Evolutionary conservation across 345 rosid species (phyloP), one percentile per base, ranked within the genome.

Genomic region (Hibiscus mutabilis): DNA sequence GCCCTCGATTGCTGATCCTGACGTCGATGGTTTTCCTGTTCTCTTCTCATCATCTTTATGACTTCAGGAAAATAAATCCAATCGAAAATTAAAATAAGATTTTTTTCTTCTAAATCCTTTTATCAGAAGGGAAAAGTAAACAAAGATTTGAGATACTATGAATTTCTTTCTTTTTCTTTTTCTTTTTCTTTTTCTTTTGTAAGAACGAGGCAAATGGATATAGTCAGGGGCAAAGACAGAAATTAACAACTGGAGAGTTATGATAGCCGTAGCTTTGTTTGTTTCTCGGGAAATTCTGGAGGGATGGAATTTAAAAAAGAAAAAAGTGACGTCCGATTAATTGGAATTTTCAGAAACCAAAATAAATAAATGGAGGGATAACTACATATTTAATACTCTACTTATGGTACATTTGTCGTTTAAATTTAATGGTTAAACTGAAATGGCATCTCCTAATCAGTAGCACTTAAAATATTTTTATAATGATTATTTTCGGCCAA

Each of bases 1-100:
- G 71, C 79, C 76, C 85, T 82, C 1, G 97, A 84, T 22, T 80
- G 84, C 52, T 84, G 89, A 83, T 88, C 93, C 69, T 77, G 80
- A 22, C 53, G 67, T 37, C 40, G 75, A 24, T 69, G 74, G 61
- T 74, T 75, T 11, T 72, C 82, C 40, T 84, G 85, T 37, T 79
- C 81, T 65, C 82, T 80, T 73, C 76, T 89, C 93, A 76, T 89
- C 61, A 24, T 58, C 14, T 69, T 66, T 18, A 58, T 2, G 10
- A 10, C 10, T 42, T 10, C 9, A 2, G 44, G 29, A 8, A 25
- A 24, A 22, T 40, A 57, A 47, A 60, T 33, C 8, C 47, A 16
- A 75, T 49, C 4, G 53, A 59, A 60, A 31, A 18, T 25, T 35
- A 5, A 1, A 53, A 67, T 31, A 74, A 16, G 29, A 40, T 8